Percentiles rank a stretch among this genome's conserved stretches.
phyloP scores from a whole-genome alignment of 1,284 basidiomycete species.

The Microbotryum intermedium region DNA sequence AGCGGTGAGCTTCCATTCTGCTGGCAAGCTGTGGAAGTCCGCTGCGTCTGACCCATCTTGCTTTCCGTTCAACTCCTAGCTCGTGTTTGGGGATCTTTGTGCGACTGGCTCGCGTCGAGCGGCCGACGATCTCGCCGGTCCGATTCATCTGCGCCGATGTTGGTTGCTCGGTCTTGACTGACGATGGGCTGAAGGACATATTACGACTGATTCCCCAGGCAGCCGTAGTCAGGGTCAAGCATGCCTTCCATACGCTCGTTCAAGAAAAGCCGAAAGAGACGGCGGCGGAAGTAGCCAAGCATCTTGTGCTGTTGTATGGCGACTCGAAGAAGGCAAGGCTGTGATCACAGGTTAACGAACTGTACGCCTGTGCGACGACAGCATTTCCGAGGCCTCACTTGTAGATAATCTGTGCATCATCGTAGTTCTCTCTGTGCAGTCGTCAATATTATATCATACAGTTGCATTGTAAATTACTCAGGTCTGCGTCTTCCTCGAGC shows the following conservation, averaged over 20 bases:
- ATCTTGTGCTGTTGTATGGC: too few relatives aligned
- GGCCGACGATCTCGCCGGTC: constrained; percentile 16
- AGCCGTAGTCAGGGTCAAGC: constrained; percentile 16
- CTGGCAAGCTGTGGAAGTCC: too few relatives aligned
- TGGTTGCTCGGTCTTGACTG: constrained; percentile 22
- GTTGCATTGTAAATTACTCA: too few relatives aligned
- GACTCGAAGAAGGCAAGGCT: too few relatives aligned
- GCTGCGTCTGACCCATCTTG: too few relatives aligned
- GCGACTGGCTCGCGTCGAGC: constrained; percentile 23
- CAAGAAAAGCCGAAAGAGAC: constrained; percentile 42
- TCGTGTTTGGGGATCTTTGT: constrained; percentile 29
- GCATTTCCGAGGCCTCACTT: too few relatives aligned
- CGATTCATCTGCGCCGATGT: constrained; percentile 27
- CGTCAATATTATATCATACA: too few relatives aligned
- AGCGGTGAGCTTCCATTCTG: constrained; percentile 10
- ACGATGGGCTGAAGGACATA: constrained; percentile 7
- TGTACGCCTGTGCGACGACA: too few relatives aligned
- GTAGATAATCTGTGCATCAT: too few relatives aligned
- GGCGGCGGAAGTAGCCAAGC: constrained; percentile 36
- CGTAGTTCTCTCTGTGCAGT: too few relatives aligned
- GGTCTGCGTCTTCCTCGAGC: too few relatives aligned
- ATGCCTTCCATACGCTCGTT: constrained; percentile 42
- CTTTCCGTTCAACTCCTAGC: constrained; percentile 6
- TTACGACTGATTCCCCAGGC: constrained; percentile 22
- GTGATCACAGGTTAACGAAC: too few relatives aligned